Conservation (phyloP, 495 filamentous ascomycete genomes). For the Trichoderma virens region DNA sequence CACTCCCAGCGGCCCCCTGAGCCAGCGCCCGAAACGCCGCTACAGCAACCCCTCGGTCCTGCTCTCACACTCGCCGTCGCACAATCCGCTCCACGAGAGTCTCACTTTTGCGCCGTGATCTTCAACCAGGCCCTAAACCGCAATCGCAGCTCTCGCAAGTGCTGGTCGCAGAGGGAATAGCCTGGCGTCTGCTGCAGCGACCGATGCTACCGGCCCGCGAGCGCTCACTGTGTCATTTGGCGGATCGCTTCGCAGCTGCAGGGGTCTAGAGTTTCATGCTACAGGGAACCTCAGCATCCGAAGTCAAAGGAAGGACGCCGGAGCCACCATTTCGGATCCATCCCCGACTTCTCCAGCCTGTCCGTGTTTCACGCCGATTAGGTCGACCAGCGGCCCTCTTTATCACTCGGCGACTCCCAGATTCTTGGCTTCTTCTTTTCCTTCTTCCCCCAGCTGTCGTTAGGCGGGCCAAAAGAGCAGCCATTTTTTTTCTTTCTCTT, state of each 20-base stretch:
- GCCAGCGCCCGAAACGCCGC: conserved; percentile 8
- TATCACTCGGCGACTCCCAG: background rate
- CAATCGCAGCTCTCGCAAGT: background rate
- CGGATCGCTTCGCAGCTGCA: background rate
- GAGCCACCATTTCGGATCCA: background rate
- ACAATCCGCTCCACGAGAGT: conserved; percentile 7
- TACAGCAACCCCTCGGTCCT: background rate
- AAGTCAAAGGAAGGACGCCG: background rate
- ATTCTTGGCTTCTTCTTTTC: background rate
- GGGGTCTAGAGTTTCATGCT: background rate
- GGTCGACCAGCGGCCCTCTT: background rate
- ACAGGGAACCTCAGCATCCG: conserved; percentile 1
- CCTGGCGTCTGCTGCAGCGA: background rate
- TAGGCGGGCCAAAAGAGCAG: conserved; percentile 5
- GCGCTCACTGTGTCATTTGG: background rate
- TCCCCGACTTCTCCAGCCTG: background rate
- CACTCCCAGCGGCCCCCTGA: background rate
- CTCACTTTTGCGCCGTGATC: conserved; percentile 5
- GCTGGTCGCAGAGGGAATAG: background rate
- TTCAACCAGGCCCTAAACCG: background rate
- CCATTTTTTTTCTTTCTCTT: conserved; percentile 23
- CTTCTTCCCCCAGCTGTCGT: background rate
- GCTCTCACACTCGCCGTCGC: conserved; percentile 4
- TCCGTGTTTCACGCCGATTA: background rate
- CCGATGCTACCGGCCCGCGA: background rate